These are phyloP conservation scores for Trichoderma atrobrunneum DNA, from an alignment of 2,329 filamentous ascomycete genomes.

Conservation along the genomic window DNA sequence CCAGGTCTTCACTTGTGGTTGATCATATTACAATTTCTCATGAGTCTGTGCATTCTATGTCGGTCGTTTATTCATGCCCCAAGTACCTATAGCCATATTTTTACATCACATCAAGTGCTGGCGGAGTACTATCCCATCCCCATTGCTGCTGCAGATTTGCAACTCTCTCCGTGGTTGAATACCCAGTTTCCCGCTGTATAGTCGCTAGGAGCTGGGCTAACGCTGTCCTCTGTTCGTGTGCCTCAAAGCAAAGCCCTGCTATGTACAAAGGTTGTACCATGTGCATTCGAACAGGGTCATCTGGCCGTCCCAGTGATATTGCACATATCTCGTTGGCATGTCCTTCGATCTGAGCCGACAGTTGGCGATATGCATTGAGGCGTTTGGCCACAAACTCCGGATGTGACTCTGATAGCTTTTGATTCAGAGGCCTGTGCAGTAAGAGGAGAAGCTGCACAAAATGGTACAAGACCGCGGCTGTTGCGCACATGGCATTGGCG, in stretches of 20 bases:
- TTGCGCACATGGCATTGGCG: slow-evolving; percentile 22
- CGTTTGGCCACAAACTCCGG: slow-evolving; percentile 10
- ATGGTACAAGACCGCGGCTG: slow-evolving; percentile 22
- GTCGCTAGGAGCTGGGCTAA: slow-evolving; percentile 12
- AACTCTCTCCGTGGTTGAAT: slow-evolving; percentile 16
- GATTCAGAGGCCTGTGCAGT: slow-evolving; percentile 19
- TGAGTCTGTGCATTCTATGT: not conserved
- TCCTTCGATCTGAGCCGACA: slow-evolving; percentile 13
- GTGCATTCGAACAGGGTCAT: slow-evolving; percentile 14
- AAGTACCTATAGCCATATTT: not conserved
- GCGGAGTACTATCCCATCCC: slow-evolving; percentile 6
- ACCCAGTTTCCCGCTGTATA: slow-evolving; percentile 16
- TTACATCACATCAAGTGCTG: not conserved
- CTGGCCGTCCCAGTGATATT: slow-evolving; percentile 17
- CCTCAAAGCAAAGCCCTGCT: slow-evolving; percentile 20
- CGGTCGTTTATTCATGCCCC: not conserved
- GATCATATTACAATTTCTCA: not conserved
- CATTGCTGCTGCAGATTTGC: slow-evolving; percentile 1
- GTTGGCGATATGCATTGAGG: slow-evolving; percentile 15
- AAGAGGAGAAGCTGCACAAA: slow-evolving; percentile 22
- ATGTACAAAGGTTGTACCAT: slow-evolving; percentile 20
- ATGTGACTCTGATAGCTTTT: not conserved
- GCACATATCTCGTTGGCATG: slow-evolving; percentile 19
- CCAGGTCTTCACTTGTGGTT: not conserved
- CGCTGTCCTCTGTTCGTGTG: slow-evolving; percentile 12